These are phyloP conservation scores for Gonapodya sp. DNA, from an alignment of 192 early-diverging fungal genomes.

Conservation along the genomic window DNA sequence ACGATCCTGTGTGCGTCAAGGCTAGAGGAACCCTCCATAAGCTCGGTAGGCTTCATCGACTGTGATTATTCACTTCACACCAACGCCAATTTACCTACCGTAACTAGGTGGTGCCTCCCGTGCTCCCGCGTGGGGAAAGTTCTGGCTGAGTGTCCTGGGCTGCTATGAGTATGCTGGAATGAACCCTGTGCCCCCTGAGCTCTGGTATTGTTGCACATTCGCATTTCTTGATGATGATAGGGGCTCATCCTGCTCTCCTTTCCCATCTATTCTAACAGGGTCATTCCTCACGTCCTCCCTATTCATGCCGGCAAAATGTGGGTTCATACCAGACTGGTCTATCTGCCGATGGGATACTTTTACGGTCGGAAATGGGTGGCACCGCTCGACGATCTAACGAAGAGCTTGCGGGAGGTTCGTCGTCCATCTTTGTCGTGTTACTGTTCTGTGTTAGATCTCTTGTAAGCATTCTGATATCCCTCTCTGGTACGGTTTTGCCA, in stretches of 20 bases:
- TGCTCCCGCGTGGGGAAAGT: constrained; percentile 94
- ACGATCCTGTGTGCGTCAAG: constrained; percentile 76
- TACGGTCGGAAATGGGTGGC: constrained; percentile 62
- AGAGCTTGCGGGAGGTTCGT: constrained; percentile 53
- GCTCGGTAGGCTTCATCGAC: constrained; percentile 39
- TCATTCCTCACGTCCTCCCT: constrained; percentile 71
- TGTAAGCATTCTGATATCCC: not conserved
- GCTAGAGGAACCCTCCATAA: constrained; percentile 74
- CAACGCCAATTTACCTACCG: no score
- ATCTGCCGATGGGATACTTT: constrained; percentile 91
- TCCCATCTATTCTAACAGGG: constrained; percentile 25
- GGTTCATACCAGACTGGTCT: constrained; percentile 87
- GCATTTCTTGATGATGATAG: constrained; percentile 2
- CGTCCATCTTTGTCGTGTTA: not conserved
- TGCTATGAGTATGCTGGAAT: constrained; percentile 94
- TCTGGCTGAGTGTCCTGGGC: constrained; percentile 86
- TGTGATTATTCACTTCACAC: no score
- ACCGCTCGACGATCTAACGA: constrained; percentile 52
- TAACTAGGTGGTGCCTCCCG: constrained; percentile 67
- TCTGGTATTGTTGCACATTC: constrained; percentile 45
- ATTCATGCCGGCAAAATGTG: constrained; percentile 86
- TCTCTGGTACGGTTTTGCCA: not conserved
- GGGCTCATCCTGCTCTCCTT: constrained; percentile 13
- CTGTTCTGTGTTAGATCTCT: constrained; percentile 9
- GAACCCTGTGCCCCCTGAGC: constrained; percentile 91